These are phyloP conservation scores for Fusarium luffae DNA, from an alignment of 2,329 filamentous ascomycete species.

Conservation along the genomic window DNA sequence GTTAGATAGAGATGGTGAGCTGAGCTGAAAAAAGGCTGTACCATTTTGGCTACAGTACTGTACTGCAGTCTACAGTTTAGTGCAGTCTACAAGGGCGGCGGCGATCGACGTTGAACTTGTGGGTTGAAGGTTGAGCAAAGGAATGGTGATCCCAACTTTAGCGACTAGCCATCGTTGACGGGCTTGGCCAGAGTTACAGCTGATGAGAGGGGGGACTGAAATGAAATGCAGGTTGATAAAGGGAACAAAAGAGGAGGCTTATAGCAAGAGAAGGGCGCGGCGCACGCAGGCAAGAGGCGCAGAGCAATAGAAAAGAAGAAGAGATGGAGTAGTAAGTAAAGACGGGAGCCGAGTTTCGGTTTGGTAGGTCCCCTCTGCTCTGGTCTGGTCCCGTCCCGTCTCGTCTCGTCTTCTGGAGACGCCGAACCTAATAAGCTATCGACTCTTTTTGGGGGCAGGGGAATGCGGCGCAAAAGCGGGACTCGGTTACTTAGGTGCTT, in stretches of 20 bases:
- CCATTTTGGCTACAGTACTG: slow-evolving; percentile 33
- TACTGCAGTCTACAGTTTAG: neutral
- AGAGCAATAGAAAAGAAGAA: slow-evolving; percentile 1
- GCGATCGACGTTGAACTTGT: slow-evolving; percentile 24
- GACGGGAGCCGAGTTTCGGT: slow-evolving; percentile 25
- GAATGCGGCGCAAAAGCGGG: slow-evolving; percentile 36
- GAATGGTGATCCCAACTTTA: slow-evolving; percentile 36
- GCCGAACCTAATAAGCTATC: slow-evolving; percentile 24
- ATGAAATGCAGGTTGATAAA: neutral
- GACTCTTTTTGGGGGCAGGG: slow-evolving; percentile 34
- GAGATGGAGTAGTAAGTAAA: slow-evolving; percentile 13
- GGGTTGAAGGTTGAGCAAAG: slow-evolving; percentile 24
- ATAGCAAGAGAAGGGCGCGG: slow-evolving; percentile 2
- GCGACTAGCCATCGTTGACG: slow-evolving; percentile 38
- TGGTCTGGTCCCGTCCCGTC: slow-evolving; percentile 1
- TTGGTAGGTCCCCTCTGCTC: neutral
- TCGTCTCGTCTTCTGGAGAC: slow-evolving; percentile 31
- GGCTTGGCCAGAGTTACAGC: slow-evolving; percentile 24
- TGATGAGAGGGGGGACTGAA: neutral
- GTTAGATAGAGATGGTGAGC: slow-evolving; percentile 28
- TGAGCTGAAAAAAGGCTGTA: slow-evolving; percentile 13
- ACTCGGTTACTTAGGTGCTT: slow-evolving; percentile 8
- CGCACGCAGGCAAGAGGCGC: slow-evolving; percentile 28
- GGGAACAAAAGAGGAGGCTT: neutral
- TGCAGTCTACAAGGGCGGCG: slow-evolving; percentile 2